phyloP scores from a whole-genome alignment of 2,329 filamentous ascomycete genomes.

The Aspergillus amoenus region DNA sequence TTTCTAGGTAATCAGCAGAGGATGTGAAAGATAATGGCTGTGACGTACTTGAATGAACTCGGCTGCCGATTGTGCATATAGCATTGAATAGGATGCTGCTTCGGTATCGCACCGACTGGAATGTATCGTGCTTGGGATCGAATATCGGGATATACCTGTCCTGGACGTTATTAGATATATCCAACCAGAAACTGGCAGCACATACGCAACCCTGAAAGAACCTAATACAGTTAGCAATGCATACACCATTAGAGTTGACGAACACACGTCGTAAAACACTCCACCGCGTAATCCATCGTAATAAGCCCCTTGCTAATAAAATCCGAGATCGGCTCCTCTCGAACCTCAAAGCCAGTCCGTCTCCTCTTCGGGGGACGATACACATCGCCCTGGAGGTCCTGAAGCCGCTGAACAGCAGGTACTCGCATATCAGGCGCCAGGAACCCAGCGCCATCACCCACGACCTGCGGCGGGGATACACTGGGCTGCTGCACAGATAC shows the following conservation, averaged over 20 bases:
- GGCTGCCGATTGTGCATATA: conserved; percentile 54
- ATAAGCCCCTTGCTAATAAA: conserved; percentile 38
- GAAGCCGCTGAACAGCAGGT: neutral
- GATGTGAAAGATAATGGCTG: neutral
- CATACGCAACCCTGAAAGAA: conserved; percentile 41
- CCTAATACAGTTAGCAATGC: conserved; percentile 15
- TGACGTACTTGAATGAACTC: conserved; percentile 36
- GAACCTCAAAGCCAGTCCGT: conserved; percentile 35
- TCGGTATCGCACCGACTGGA: conserved; percentile 46
- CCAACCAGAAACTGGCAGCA: neutral
- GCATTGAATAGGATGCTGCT: conserved; percentile 54
- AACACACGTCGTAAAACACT: neutral
- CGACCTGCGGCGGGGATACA: neutral
- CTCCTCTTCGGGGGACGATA: conserved; percentile 24
- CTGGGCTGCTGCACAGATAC: too few species aligned
- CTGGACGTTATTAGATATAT: conserved; percentile 19
- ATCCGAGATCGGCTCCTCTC: conserved; percentile 33
- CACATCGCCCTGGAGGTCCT: neutral
- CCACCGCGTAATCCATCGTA: conserved; percentile 31
- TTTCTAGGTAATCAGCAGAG: conserved; percentile 15
- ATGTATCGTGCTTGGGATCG: conserved; percentile 46
- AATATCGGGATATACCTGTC: conserved; percentile 53
- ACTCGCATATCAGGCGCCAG: neutral
- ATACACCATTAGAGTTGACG: neutral
- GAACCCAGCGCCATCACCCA: neutral